Percentiles rank a stretch among this genome's conserved stretches.
These are phyloP conservation scores for Alliaria petiolata DNA, from an alignment of 345 rosid species.

Conservation along the genomic window DNA sequence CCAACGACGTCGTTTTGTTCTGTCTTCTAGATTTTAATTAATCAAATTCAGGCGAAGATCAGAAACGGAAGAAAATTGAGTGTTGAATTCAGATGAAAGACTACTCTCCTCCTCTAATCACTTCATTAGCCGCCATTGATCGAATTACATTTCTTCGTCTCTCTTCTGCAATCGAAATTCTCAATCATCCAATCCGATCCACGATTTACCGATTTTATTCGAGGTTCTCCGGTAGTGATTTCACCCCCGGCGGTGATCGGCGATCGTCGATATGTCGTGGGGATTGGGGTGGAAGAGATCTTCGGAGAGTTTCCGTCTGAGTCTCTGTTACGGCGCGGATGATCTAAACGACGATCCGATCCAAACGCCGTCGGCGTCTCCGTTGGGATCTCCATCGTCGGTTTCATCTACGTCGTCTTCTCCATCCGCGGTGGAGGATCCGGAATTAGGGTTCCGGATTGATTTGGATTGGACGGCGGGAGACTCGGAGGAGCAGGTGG, in stretches of 20 bases:
- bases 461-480: constrained; percentile 92
- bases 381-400: constrained; percentile 40
- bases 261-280: constrained; percentile 70
- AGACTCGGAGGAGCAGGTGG: constrained; percentile 93
- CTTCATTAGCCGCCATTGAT: not conserved
- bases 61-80: not conserved
- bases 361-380: constrained; percentile 42
- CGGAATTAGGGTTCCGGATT: constrained; percentile 59
- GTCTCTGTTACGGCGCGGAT: constrained; percentile 69
- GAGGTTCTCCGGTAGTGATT: constrained; percentile 8
- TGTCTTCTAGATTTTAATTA: not conserved
- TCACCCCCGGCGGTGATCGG: constrained; percentile 21
- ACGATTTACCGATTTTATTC: not conserved
- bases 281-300: constrained; percentile 96
- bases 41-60: constrained; percentile 8
- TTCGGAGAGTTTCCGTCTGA: constrained; percentile 71
- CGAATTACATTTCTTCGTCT: not conserved
- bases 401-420: constrained; percentile 34
- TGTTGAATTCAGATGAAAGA: constrained; percentile 2
- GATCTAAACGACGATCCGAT: constrained; percentile 50
- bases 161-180: not conserved
- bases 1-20: not conserved
- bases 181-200: not conserved
- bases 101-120: not conserved
- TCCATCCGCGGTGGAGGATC: constrained; percentile 48